Percentiles rank a stretch among this genome's conserved stretches.
These are phyloP conservation scores for Amanita polypyramis DNA, from an alignment of 768 basidiomycete species.

Conservation along the genomic window DNA sequence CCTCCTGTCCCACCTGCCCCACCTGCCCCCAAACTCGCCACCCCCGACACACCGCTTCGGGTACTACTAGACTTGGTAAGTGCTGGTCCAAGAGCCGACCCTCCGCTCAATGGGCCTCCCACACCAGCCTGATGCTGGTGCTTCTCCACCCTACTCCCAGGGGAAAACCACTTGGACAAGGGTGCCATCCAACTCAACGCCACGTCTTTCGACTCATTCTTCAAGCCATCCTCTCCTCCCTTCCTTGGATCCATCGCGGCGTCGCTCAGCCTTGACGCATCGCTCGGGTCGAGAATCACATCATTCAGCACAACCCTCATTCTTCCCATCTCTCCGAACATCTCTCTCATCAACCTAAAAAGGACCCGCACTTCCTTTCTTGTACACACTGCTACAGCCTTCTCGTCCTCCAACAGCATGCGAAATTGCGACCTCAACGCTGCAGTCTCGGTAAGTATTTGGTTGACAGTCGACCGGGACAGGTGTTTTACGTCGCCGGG, in stretches of 20 bases:
- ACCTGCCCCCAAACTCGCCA: conserved; percentile 11
- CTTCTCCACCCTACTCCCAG: conserved; percentile 16
- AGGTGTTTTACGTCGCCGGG: conserved; percentile 83
- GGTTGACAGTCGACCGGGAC: conserved; percentile 69
- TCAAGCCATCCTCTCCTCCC: conserved; percentile 25
- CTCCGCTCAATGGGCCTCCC: background rate
- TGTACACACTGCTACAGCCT: conserved; percentile 46
- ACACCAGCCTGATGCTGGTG: conserved; percentile 6
- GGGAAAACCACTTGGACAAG: conserved; percentile 66
- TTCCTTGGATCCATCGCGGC: conserved; percentile 52
- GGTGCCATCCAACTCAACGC: conserved; percentile 67
- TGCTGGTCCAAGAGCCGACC: conserved; percentile 9
- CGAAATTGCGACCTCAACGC: conserved; percentile 69
- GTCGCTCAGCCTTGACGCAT: conserved; percentile 65
- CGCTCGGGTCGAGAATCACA: conserved; percentile 76
- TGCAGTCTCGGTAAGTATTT: conserved; percentile 60
- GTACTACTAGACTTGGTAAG: background rate
- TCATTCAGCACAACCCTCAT: conserved; percentile 81
- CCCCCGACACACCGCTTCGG: background rate
- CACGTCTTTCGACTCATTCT: conserved; percentile 16
- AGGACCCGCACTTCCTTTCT: conserved; percentile 75
- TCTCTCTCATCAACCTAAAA: conserved; percentile 78
- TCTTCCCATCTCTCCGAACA: conserved; percentile 73
- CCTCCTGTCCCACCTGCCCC: conserved; percentile 15
- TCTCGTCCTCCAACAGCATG: conserved; percentile 64